Base-by-base conservation (phyloP, 768 basidiomycete species). In the Leucosporidium creatinivorum region DNA sequence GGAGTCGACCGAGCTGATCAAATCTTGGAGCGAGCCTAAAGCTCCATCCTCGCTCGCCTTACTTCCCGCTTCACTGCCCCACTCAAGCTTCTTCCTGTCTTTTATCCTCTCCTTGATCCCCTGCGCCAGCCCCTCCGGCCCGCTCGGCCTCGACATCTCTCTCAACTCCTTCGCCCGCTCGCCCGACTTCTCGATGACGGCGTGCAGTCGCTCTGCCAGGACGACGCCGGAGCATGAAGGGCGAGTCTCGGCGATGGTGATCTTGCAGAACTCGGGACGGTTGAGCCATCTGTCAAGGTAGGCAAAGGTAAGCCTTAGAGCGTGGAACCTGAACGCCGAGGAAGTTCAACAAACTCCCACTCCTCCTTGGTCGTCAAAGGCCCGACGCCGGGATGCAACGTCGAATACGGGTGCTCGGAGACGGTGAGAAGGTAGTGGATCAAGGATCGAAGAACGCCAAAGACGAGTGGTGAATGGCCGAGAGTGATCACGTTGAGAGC, bases 361-460 rank as follows among this genome's bases (percentile, higher is more conserved):
- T 58, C 57, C 31, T 58, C 23, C 23, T 58, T 23, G 23, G 39
- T 58, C 21, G 23, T 36, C 57, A 58, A 36, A 10, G 57, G 23
- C 36, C 21, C 39, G 19, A 31, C 57, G 33, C 57, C 57, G 0
- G 57, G 57, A 4, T n/a, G 23, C 23, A 58, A 21, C 9, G 36
- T 33, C 23, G 57, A 58, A 12, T 58, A 58, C 8, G 57, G 36
- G 23, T 58, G 57, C 9, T 33, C 30, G 10, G 33, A n/a, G 33
- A 58, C 10, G 5, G 57, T 58, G 33, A 58, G 36, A 28, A 58
- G 57, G 36, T 58, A 58, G 57, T 36, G 57, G 57, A 58, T n/a
- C 36, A 58, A 36, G 28, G 30, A 30, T 21, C 57, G 21, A 30
- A 58, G 57, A 7, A 58, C 57, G 57, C 57, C 30, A 23, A n/a